A percentile compares a stretch with the other conserved stretches of the same genome.
Evolutionary conservation across 495 filamentous ascomycete genomes (phyloP).

Genomic region (Cudoniella acicularis): DNA sequence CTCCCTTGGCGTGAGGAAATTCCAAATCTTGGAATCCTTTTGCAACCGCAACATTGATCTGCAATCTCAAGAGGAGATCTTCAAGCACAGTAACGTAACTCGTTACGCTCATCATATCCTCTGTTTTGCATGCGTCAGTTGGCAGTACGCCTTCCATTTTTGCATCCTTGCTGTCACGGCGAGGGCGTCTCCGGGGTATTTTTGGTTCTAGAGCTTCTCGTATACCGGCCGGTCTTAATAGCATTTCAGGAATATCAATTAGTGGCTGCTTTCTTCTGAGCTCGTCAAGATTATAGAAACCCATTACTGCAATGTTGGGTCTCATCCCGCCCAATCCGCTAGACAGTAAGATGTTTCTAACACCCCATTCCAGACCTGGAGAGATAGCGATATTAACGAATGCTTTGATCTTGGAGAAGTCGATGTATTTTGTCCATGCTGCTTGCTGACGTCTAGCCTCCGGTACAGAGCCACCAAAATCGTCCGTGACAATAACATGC

Average conservation of each 20-base stretch:
- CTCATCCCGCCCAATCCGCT: constrained; percentile 87
- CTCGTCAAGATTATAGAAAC: constrained; percentile 73
- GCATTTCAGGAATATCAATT: constrained; percentile 32
- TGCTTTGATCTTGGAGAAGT: constrained; percentile 82
- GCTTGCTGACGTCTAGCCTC: constrained; percentile 79
- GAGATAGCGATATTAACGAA: constrained; percentile 84
- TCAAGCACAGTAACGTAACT: constrained; percentile 82
- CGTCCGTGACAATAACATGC: constrained; percentile 80
- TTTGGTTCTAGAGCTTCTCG: constrained; percentile 20
- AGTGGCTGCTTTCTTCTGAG: constrained; percentile 33
- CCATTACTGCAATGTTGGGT: constrained; percentile 79
- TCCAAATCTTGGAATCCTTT: constrained; percentile 78
- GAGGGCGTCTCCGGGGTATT: constrained; percentile 23
- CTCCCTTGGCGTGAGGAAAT: constrained; percentile 53
- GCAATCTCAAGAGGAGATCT: constrained; percentile 71
- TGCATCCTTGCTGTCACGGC: constrained; percentile 36
- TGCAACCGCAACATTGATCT: constrained; percentile 81
- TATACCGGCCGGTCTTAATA: constrained; percentile 21
- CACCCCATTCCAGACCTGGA: constrained; percentile 80
- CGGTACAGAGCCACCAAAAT: constrained; percentile 72
- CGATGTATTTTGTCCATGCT: constrained; percentile 81
- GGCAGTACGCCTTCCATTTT: constrained; percentile 43
- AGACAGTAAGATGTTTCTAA: constrained; percentile 75
- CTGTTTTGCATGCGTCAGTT: constrained; percentile 55
- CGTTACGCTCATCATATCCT: constrained; percentile 58